Base-by-base conservation (phyloP, 2,329 filamentous ascomycete genomes). In the Fusarium bulbicola region DNA sequence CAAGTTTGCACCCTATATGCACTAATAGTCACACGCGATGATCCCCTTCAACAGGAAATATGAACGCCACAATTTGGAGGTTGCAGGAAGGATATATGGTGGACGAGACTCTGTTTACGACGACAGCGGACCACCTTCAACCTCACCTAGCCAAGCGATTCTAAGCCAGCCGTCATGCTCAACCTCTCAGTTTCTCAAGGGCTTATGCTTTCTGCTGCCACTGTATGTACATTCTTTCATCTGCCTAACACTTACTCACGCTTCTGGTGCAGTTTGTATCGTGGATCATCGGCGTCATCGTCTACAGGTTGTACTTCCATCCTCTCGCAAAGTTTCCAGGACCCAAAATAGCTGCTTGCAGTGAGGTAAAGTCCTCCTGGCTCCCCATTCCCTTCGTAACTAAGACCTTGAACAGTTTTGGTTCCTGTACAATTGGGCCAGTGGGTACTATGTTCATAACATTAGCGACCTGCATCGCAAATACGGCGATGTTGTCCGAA, bases 311-410 rank as follows among this genome's bases (percentile, higher is more conserved):
- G 2, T 62, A 52, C 7, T 74, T 76, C 7, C 75, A 77, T 46
- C 73, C 75, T 30, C 45, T 77, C 3, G 66, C 75, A 5, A 70
- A 66, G 20, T 77, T 66, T 14, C 75, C 75, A 11, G 75, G 75
- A 10, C 75, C 75, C 6, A 67, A 57, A 30, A 37, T 77, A 16
- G 73, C 75, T 36, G 64, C 68, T 39, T 66, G 73, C 34, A 72
- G 62, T 11, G 60, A 77, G 36, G 66, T 74, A 56, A n/a, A 30
- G 6, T 20, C 6, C 13, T 12, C 3, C 9, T 15, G 10, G 3
- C 6, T 13, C 21, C 6, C 2, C 0, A 3, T 20, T 4, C 0
- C 5, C 4, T 26, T 20, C 21, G 2, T 3, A 16, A 15, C 32
- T 66, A 20, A 66, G 20, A 5, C 14, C 8, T 6, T 3, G 1